phyloP scores from a whole-genome alignment of 1,284 basidiomycete species.

The Trichosporon sp. region DNA sequence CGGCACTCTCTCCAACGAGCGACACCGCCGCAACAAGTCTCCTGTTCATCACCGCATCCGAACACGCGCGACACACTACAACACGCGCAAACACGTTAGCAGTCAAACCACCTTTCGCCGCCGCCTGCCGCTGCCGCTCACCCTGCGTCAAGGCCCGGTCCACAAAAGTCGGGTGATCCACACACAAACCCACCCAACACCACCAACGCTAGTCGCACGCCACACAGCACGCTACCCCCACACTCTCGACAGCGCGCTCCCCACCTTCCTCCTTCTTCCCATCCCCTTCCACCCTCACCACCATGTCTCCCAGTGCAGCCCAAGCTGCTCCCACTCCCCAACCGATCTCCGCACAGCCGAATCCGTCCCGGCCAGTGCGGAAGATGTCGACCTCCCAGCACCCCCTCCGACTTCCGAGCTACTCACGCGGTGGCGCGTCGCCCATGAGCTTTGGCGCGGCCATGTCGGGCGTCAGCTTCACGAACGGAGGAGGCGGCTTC shows the following conservation, averaged over 20 bases:
- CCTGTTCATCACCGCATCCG: not conserved
- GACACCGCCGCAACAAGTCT: not conserved
- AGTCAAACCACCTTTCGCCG: slow-evolving; percentile 8
- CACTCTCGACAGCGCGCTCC: not conserved
- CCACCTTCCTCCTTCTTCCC: not conserved
- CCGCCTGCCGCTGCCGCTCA: not conserved
- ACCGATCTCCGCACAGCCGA: slow-evolving; percentile 32
- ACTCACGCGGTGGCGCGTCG: slow-evolving; percentile 38
- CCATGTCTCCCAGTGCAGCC: slow-evolving; percentile 10
- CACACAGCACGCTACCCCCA: not conserved
- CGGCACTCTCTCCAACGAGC: not conserved
- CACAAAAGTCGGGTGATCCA: slow-evolving; percentile 16
- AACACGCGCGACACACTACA: not conserved
- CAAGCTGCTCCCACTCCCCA: slow-evolving; percentile 21
- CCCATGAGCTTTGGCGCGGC: slow-evolving; percentile 52
- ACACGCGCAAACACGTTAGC: not conserved
- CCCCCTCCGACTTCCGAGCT: slow-evolving; percentile 24
- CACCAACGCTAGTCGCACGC: slow-evolving; percentile 10
- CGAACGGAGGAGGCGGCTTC: slow-evolving; percentile 45
- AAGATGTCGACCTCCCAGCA: slow-evolving; percentile 30
- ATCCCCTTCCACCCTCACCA: not conserved
- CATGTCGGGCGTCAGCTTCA: slow-evolving; percentile 53
- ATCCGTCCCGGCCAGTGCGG: slow-evolving; percentile 29
- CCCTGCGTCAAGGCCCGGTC: not conserved
- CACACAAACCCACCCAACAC: slow-evolving; percentile 1